phyloP scores from a whole-genome alignment of 768 basidiomycete species.

The Suillus variegatus region DNA sequence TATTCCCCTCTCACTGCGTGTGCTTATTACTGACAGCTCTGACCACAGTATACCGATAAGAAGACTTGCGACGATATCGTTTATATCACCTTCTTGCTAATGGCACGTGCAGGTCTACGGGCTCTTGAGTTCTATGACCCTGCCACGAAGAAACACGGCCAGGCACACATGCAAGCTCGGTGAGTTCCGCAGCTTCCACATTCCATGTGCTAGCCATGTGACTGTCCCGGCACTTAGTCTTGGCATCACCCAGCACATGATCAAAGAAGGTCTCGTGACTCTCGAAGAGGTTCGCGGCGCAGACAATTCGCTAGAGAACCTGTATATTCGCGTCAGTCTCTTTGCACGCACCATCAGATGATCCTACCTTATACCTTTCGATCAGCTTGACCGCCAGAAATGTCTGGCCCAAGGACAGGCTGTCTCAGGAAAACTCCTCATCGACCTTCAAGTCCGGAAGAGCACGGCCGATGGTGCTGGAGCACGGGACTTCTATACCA shows the following conservation, averaged over 20 bases:
- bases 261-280: slow-evolving; percentile 65
- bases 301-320: slow-evolving; percentile 61
- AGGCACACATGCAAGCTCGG: slow-evolving; percentile 92
- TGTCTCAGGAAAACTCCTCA: slow-evolving; percentile 70
- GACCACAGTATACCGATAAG: slow-evolving; percentile 58
- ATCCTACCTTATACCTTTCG: neutral
- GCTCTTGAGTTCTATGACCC: slow-evolving; percentile 87
- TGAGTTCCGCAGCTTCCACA: slow-evolving; percentile 30
- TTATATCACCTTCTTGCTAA: slow-evolving; percentile 77
- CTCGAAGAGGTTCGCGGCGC: slow-evolving; percentile 67
- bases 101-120: slow-evolving; percentile 82
- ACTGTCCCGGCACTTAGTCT: slow-evolving; percentile 42
- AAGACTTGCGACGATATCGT: slow-evolving; percentile 78
- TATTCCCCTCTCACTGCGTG: slow-evolving; percentile 3
- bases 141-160: slow-evolving; percentile 77
- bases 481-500: slow-evolving; percentile 77
- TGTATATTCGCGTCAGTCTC: slow-evolving; percentile 63
- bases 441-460: slow-evolving; percentile 83
- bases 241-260: slow-evolving; percentile 82
- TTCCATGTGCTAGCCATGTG: slow-evolving; percentile 9
- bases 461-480: slow-evolving; percentile 83
- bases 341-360: neutral
- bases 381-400: slow-evolving; percentile 69
- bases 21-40: neutral
- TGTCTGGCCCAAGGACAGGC: slow-evolving; percentile 66